phyloP scores from a whole-genome alignment of 2,329 filamentous ascomycete species.

The Penicillium psychrosexuale region DNA sequence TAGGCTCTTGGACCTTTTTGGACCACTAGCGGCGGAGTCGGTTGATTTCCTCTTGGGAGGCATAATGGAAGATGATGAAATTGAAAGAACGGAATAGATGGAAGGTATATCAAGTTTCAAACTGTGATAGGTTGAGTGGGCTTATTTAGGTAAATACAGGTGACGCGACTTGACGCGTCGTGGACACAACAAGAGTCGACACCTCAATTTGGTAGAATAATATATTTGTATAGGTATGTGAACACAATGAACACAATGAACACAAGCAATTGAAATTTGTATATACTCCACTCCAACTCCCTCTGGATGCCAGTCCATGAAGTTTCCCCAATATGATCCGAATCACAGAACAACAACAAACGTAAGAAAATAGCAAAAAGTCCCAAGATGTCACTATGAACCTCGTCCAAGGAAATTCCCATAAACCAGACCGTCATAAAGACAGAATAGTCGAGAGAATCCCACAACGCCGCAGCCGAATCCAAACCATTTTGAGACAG shows the following conservation, averaged over 20 bases:
- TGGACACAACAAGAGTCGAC: not conserved
- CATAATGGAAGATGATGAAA: not conserved
- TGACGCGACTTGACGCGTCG: not conserved
- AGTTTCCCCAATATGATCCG: not conserved
- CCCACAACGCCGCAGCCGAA: conserved; percentile 1
- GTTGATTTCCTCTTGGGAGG: not conserved
- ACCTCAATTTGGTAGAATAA: not conserved
- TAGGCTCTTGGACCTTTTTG: not conserved
- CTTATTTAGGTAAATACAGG: not conserved
- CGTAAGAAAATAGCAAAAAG: not conserved
- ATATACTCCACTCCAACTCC: not conserved
- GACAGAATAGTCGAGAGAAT: not conserved
- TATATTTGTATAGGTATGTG: not conserved
- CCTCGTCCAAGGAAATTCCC: not conserved
- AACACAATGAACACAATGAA: not conserved
- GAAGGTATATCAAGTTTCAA: not conserved
- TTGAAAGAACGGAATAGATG: not conserved
- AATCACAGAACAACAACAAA: not conserved
- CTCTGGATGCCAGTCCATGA: not conserved
- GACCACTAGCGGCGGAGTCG: not conserved
- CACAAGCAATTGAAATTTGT: not conserved
- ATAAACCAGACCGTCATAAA: not conserved
- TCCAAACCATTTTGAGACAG: conserved; percentile 5
- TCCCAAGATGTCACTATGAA: not conserved
- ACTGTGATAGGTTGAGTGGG: not conserved